These are phyloP conservation scores for Alternaria dauci DNA, from an alignment of 2,329 filamentous ascomycete genomes.

Conservation along the genomic window DNA sequence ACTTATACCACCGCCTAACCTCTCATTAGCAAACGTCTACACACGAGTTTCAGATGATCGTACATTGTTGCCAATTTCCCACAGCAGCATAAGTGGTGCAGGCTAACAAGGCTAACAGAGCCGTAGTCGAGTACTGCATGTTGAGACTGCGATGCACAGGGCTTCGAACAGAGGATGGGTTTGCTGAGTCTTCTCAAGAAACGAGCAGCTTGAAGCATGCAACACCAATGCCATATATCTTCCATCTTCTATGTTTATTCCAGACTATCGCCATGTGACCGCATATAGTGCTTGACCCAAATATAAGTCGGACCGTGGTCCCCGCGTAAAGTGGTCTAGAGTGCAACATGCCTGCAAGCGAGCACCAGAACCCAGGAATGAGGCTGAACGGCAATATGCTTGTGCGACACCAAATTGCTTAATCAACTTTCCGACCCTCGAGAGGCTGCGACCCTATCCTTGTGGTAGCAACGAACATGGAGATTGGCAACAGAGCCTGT, in stretches of 20 bases:
- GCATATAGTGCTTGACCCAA: conserved; percentile 22
- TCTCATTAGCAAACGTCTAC: conserved; percentile 6
- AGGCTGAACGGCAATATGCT: conserved; percentile 17
- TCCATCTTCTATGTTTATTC: conserved; percentile 20
- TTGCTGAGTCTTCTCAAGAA: neutral
- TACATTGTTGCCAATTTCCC: conserved; percentile 49
- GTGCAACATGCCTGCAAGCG: conserved; percentile 15
- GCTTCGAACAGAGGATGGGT: neutral
- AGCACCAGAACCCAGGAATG: conserved; percentile 12
- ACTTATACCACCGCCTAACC: conserved; percentile 40
- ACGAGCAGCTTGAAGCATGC: neutral
- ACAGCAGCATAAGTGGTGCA: conserved; percentile 36
- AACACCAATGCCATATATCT: conserved; percentile 5
- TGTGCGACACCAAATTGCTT: conserved; percentile 20
- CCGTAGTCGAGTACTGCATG: conserved; percentile 34
- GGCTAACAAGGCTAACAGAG: conserved; percentile 33
- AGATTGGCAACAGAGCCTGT: conserved; percentile 6
- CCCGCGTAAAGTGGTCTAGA: conserved; percentile 37
- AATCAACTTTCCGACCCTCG: conserved; percentile 1
- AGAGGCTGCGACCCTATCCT: conserved; percentile 1
- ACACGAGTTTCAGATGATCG: neutral
- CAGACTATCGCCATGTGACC: conserved; percentile 29
- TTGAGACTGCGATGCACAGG: conserved; percentile 1
- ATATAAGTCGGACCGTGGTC: conserved; percentile 40
- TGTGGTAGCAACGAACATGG: neutral